A percentile compares a stretch with the other conserved stretches of the same genome.
Conservation (phyloP, 1,284 basidiomycete species). For the Trametes sp. region DNA sequence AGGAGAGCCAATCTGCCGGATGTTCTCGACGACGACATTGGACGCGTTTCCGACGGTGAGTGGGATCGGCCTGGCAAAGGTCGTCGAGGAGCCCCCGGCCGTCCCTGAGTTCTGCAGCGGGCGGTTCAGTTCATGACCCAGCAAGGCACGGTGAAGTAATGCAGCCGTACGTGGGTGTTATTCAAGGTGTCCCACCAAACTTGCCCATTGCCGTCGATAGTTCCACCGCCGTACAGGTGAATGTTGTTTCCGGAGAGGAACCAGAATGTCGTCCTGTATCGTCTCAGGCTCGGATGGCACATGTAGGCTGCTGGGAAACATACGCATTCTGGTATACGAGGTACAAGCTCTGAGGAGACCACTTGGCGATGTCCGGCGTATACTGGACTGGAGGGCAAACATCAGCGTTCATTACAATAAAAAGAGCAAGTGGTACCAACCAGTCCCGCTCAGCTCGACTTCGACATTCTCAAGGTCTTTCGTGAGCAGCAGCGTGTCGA, state of each 20-base stretch:
- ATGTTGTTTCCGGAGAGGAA: constrained; percentile 54
- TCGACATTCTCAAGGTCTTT: constrained; percentile 48
- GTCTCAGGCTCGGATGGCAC: constrained; percentile 18
- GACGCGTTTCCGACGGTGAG: constrained; percentile 65
- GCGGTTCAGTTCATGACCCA: neutral
- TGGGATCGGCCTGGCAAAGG: constrained; percentile 66
- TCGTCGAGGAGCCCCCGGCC: constrained; percentile 51
- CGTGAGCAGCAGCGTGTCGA: constrained; percentile 51
- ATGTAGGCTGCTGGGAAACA: too few relatives aligned
- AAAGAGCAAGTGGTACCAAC: constrained; percentile 20
- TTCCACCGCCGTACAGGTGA: constrained; percentile 45
- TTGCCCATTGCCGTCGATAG: constrained; percentile 34
- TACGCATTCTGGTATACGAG: constrained; percentile 53
- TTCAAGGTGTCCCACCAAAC: constrained; percentile 48
- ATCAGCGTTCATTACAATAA: neutral
- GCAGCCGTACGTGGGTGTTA: constrained; percentile 34
- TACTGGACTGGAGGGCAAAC: constrained; percentile 40
- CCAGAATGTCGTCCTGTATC: constrained; percentile 54
- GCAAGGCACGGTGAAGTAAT: constrained; percentile 10
- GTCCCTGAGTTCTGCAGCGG: constrained; percentile 43
- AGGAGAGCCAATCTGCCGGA: constrained; percentile 59
- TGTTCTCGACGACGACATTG: constrained; percentile 61
- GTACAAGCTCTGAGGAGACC: constrained; percentile 50
- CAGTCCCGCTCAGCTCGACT: constrained; percentile 48
- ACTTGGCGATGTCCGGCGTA: constrained; percentile 55